Evolutionary conservation across 352 stramenopile species (phyloP).

Genomic region (Phytophthora pini): DNA sequence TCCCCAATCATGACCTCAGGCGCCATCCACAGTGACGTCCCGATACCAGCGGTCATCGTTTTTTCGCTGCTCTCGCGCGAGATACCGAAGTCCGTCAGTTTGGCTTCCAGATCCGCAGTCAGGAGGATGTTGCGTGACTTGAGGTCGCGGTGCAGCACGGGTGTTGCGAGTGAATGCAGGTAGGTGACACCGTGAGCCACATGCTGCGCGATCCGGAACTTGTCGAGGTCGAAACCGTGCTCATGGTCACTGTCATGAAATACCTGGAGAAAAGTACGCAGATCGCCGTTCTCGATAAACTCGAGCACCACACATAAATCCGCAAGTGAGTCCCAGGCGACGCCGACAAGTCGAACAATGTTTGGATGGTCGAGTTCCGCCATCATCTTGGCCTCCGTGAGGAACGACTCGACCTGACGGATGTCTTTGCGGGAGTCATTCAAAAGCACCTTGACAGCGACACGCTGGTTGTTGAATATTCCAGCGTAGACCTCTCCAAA

Average conservation of each 20-base stretch:
- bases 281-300: conserved; percentile 7
- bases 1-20: conserved; percentile 15
- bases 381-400: conserved; percentile 8
- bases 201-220: neutral
- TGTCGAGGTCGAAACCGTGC: neutral
- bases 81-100: conserved; percentile 3
- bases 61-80: neutral
- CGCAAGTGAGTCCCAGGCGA: conserved; percentile 12
- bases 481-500: conserved; percentile 17
- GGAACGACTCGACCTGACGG: conserved; percentile 7
- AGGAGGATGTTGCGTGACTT: conserved; percentile 3
- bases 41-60: conserved; percentile 6
- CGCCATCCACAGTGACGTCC: conserved; percentile 4
- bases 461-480: conserved; percentile 3
- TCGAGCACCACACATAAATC: conserved; percentile 19
- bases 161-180: neutral
- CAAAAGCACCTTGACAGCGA: conserved; percentile 17
- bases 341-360: conserved; percentile 2
- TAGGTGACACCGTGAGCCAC: neutral
- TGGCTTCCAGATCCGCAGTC: neutral
- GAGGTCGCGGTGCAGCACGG: neutral
- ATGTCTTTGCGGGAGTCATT: conserved; percentile 7
- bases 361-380: conserved; percentile 8
- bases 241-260: conserved; percentile 4
- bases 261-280: neutral